A percentile compares a stretch with the other conserved stretches of the same genome.
Conservation (phyloP, 2,329 filamentous ascomycete species). For the Pseudocercospora cruenta region DNA sequence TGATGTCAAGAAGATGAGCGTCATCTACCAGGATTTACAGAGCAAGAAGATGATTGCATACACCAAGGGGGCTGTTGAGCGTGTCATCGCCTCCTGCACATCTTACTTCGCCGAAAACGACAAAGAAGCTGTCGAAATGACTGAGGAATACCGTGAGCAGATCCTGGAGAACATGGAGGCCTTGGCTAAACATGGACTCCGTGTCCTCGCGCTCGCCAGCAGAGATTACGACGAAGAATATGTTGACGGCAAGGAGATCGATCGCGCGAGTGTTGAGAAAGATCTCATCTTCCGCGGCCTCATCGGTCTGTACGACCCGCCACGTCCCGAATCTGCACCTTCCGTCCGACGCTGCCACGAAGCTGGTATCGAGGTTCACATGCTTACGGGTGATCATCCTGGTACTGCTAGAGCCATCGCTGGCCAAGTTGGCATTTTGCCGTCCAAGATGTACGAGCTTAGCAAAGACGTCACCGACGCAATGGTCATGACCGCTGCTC, state of each 20-base stretch:
- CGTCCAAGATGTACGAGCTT: conserved; percentile 60
- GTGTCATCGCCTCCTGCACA: conserved; percentile 66
- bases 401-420: conserved; percentile 79
- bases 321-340: conserved; percentile 75
- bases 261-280: conserved; percentile 66
- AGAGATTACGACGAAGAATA: conserved; percentile 42
- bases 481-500: conserved; percentile 71
- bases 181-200: conserved; percentile 64
- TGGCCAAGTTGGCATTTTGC: conserved; percentile 76
- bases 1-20: conserved; percentile 75
- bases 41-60: conserved; percentile 52
- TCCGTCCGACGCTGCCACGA: conserved; percentile 71
- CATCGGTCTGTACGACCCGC: conserved; percentile 83
- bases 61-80: conserved; percentile 71
- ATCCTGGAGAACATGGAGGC: conserved; percentile 71
- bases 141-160: conserved; percentile 56
- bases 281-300: conserved; percentile 77
- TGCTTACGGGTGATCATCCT: conserved; percentile 82
- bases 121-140: conserved; percentile 54
- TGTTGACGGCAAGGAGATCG: conserved; percentile 54
- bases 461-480: conserved; percentile 66
- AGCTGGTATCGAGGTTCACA: conserved; percentile 78
- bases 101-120: conserved; percentile 39
- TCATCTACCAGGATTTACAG: conserved; percentile 69
- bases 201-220: conserved; percentile 68